A percentile compares a stretch with the other conserved stretches of the same genome.
Conservation (phyloP, 257 asterid species). For the Sherardia arvensis region DNA sequence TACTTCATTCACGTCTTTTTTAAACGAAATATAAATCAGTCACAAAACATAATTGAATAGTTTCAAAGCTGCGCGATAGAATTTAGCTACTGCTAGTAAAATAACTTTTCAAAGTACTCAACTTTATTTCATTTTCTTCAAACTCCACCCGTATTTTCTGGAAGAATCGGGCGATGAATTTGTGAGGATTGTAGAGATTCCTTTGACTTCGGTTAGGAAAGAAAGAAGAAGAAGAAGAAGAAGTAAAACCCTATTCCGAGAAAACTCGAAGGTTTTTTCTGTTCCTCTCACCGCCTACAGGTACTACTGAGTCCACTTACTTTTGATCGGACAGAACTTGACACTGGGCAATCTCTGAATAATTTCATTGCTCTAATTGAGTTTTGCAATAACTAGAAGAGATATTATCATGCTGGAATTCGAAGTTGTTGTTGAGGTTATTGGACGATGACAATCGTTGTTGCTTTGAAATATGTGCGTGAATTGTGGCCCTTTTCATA, state of each 20-base stretch:
- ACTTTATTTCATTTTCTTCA: no score
- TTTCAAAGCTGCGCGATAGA: no score
- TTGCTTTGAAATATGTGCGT: constrained; percentile 39
- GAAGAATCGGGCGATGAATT: no score
- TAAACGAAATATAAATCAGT: no score
- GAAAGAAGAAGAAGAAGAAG: no score
- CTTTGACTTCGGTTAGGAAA: not conserved
- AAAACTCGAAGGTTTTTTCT: not conserved
- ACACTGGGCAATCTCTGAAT: no score
- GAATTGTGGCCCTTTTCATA: constrained; percentile 70
- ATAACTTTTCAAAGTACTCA: no score
- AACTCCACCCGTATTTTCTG: no score
- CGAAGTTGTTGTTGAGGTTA: constrained; percentile 1
- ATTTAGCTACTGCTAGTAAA: no score
- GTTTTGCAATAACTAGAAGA: constrained; percentile 1
- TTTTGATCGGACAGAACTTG: not conserved
- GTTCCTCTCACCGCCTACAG: not conserved
- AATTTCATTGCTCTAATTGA: no score
- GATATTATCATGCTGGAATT: constrained; percentile 3
- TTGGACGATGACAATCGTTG: constrained; percentile 17
- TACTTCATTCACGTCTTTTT: no score
- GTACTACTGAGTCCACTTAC: not conserved
- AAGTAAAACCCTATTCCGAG: not conserved
- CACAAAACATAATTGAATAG: no score
- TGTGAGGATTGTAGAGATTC: not conserved